Evolutionary conservation across 805 yeast genomes (phyloP).

Genomic region (Candida insectalens): DNA sequence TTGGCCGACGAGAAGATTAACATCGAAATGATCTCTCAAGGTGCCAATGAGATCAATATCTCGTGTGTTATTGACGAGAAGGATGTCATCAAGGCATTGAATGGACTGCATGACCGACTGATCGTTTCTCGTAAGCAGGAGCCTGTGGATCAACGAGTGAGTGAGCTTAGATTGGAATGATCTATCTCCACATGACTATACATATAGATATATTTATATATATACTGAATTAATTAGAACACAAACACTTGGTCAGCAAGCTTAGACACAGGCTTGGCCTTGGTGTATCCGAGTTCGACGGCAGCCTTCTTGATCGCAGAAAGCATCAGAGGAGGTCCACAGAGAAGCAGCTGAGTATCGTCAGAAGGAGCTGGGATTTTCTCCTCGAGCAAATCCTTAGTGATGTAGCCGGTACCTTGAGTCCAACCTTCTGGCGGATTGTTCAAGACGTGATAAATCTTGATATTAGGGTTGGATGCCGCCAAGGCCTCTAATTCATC

Average conservation of each 20-base stretch:
- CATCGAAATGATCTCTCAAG: conserved; percentile 97
- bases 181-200: conserved; percentile 3
- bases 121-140: too few relatives aligned
- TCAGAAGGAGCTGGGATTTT: conserved; percentile 52
- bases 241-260: conserved; percentile 86
- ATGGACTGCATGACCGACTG: conserved; percentile 72
- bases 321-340: conserved; percentile 95
- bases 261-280: conserved; percentile 84
- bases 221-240: conserved; percentile 31
- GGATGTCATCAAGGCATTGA: conserved; percentile 78
- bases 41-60: conserved; percentile 95
- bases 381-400: conserved; percentile 58
- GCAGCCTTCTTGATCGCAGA: conserved; percentile 77
- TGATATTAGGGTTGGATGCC: conserved; percentile 48
- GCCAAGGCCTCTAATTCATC: conserved; percentile 68
- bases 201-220: not conserved
- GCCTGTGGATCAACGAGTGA: conserved; percentile 33
- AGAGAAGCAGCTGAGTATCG: conserved; percentile 64
- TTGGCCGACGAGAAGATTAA: conserved; percentile 86
- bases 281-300: conserved; percentile 60
- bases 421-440: conserved; percentile 64
- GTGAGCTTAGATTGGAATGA: conserved; percentile 30
- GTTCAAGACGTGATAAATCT: conserved; percentile 67
- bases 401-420: conserved; percentile 73
- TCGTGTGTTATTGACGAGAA: conserved; percentile 85